Evolutionary conservation across 495 filamentous ascomycete genomes (phyloP), one percentile per base, ranked within the genome.

Genomic region (Pseudomonodictys pantanalensis): DNA sequence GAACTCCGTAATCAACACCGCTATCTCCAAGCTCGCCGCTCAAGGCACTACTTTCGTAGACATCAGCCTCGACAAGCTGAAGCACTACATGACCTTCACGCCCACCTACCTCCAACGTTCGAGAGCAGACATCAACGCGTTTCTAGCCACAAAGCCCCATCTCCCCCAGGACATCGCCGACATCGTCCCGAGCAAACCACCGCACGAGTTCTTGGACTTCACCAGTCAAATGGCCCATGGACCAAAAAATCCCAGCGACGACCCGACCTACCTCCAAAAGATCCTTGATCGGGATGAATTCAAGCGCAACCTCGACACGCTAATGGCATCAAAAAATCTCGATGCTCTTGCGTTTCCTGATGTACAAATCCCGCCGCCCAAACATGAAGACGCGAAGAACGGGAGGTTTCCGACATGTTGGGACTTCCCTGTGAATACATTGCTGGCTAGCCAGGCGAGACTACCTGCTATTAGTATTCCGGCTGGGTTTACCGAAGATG

Each of bases 41-140:
- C 52, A 54, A 1, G 70, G 69, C 10, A 64, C 66, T 1, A 56
- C 45, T 1, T 61, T 74, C 11, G 32, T 72, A 18, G 68, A 72
- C 39, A 52, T 74, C 15, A 46, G 68, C 12, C 68, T 74, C 43
- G 62, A 65, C 0, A 56, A 74, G n/a, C 33, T 74, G 15, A 66
- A 71, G 5, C 58, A 70, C 32, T 71, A 73, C 57, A 65, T 68
- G 39, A 56, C 26, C 25, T 47, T 51, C 3, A 69, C 69, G 3
- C 66, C 69, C 7, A 41, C 62, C 7, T 68, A 69, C 29, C 54
- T 60, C 18, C 64, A 68, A 2, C 62, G 69, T 5, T 71, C 66
- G 38, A 56, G 52, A 43, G 17, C 38, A n/a, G 72, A 74, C 50
- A 74, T 73, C 58, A 68, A 73, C 53, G 66, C 50, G 47, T 73